These are phyloP conservation scores for Persicaria tinctoria DNA, from an alignment of 148 eudicot species.

Conservation along the genomic window DNA sequence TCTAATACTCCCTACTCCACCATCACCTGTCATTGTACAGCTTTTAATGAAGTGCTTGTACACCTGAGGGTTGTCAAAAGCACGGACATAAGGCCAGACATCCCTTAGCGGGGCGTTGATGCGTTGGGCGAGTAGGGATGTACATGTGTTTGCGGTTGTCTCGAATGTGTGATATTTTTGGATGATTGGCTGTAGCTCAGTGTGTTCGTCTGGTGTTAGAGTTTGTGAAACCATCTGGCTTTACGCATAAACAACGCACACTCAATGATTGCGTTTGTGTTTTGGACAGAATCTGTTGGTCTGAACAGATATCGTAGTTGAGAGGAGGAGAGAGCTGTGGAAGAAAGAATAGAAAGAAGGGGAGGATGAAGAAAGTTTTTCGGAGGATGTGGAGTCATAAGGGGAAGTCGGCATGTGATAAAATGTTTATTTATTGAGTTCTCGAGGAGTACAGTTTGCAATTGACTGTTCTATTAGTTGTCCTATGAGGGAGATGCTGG, in stretches of 20 bases:
- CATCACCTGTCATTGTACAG: slow-evolving; percentile 36
- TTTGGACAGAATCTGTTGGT: not conserved
- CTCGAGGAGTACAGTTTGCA: slow-evolving; percentile 7
- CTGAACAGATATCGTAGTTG: slow-evolving; percentile 13
- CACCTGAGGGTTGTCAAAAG: slow-evolving; percentile 56
- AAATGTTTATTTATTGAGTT: slow-evolving; percentile 24
- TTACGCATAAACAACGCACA: slow-evolving; percentile 12
- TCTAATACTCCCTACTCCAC: slow-evolving; percentile 42
- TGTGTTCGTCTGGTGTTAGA: slow-evolving; percentile 38
- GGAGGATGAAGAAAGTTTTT: slow-evolving; percentile 4
- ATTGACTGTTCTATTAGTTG: not conserved
- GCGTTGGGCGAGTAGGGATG: slow-evolving; percentile 51
- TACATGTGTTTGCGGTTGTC: slow-evolving; percentile 35
- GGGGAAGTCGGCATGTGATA: slow-evolving; percentile 18
- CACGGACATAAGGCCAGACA: slow-evolving; percentile 42
- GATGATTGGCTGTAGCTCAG: slow-evolving; percentile 29
- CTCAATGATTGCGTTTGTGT: not conserved
- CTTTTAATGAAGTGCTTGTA: slow-evolving; percentile 72
- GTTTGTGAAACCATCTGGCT: slow-evolving; percentile 16
- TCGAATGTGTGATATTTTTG: slow-evolving; percentile 32
- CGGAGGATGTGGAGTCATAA: slow-evolving; percentile 12
- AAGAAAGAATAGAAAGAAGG: not conserved
- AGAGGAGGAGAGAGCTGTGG: not conserved
- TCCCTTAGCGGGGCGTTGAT: slow-evolving; percentile 60
- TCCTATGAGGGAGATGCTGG: not conserved